Evolutionary conservation across 2,329 filamentous ascomycete species (phyloP), one percentile per base, ranked within the genome.

Genomic region (Aureobasidium sp.): DNA sequence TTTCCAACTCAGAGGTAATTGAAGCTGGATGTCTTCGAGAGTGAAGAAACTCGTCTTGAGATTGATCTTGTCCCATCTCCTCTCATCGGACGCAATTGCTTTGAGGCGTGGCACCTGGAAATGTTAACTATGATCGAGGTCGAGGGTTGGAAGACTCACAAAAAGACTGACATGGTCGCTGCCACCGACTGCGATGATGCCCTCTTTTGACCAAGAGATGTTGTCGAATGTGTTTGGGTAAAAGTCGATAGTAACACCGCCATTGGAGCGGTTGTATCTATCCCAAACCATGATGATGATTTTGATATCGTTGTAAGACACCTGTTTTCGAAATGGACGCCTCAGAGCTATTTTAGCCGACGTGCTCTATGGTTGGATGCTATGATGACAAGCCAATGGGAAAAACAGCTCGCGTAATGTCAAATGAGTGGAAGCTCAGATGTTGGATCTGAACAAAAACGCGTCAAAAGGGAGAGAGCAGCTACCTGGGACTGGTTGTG

Each of bases 161-260:
- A 85, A 68, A 42, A 86, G 73, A 45, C 83, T 77, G 20, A 85
- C 77, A 64, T 77, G 73, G 67, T 86, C 83, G 57, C 81, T 80
- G 12, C 79, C 79, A 15, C 81, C 81, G 51, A 86, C 71, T 7
- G 83, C 84, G 48, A 87, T 76, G 53, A 82, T 79, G 49, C 82
- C 81, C 66, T 86, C 82, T 42, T 76, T 71, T 7, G 83, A 86
- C 83, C 84, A 87, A 57, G 78, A 75, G n/a, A 86, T 70, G 53
- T 80, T 82, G 66, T 82, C 74, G 29, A 76, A 71, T 63, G 78
- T 79, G 3, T 79, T 79, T 2, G 83, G 82, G 73, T 78, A 82
- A 61, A 79, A 74, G 27, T 53, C 49, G 42, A 62, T 56, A 5
- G 59, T 51, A 5, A 45, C 31, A 41, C 59, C 59, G 7, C 55